These are phyloP conservation scores for Thelephora aurantiotincta DNA, from an alignment of 768 basidiomycete genomes.

Conservation along the genomic window DNA sequence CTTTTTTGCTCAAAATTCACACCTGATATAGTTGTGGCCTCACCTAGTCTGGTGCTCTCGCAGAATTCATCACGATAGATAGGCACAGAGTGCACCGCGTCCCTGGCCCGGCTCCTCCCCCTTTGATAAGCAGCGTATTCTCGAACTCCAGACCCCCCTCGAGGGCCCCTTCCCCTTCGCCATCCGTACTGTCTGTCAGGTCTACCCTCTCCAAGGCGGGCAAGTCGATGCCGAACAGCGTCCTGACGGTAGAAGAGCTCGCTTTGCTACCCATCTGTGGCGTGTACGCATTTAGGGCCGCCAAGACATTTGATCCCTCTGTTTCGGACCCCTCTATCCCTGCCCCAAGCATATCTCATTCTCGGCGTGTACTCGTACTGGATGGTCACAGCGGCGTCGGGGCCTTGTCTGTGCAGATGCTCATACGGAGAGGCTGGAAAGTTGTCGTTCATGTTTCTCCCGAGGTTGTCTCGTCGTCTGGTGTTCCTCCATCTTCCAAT, in stretches of 20 bases:
- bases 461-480: slow-evolving; percentile 14
- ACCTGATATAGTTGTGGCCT: slow-evolving; percentile 4
- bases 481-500: slow-evolving; percentile 8
- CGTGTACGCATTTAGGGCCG: slow-evolving; percentile 69
- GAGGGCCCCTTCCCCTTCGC: slow-evolving; percentile 18
- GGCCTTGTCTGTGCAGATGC: slow-evolving; percentile 66
- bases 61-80: slow-evolving; percentile 82
- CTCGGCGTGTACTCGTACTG: slow-evolving; percentile 40
- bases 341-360: slow-evolving; percentile 9
- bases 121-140: no score
- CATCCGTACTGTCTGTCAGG: slow-evolving; percentile 13
- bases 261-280: slow-evolving; percentile 71
- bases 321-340: neutral
- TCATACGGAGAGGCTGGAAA: slow-evolving; percentile 52
- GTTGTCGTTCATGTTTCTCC: slow-evolving; percentile 58
- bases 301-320: slow-evolving; percentile 42
- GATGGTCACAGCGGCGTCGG: slow-evolving; percentile 64
- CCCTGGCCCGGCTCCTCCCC: slow-evolving; percentile 25
- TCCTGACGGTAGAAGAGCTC: slow-evolving; percentile 52
- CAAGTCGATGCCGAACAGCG: neutral
- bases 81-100: slow-evolving; percentile 63
- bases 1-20: slow-evolving; percentile 4
- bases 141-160: slow-evolving; percentile 8
- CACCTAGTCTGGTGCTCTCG: slow-evolving; percentile 63
- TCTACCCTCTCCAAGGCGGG: slow-evolving; percentile 10